Evolutionary conservation across 2,329 filamentous ascomycete genomes (phyloP), one percentile per base, ranked within the genome.

Genomic region (Aspergillus clavatus): DNA sequence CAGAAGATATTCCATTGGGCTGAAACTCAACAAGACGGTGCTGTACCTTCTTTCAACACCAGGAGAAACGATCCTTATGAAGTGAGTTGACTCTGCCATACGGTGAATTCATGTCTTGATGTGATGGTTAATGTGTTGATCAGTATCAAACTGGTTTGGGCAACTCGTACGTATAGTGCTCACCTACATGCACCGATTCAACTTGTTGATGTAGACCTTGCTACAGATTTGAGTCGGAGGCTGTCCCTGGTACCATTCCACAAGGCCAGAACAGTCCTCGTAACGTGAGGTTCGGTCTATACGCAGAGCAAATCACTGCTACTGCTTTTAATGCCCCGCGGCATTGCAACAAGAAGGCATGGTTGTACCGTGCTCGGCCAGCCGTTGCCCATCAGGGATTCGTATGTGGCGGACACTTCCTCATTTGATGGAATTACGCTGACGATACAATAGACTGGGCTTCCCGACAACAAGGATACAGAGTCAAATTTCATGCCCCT

Each of bases 311-410:
- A 59, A 69, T 81, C 4, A 80, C 77, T n/a, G 78, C 77, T 14
- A 80, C 77, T 2, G 76, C 78, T 19, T 82, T 82, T 59, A 76
- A 78, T 33, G 77, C 78, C 11, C 78, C 78, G 5, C 70, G 78
- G 31, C 68, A 74, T 55, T 70, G 74, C 57, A 80, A 80, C 60
- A 74, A 78, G 59, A 78, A 81, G 56, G 71, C 77, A 48, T 81
- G 78, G 78, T 67, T 81, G 14, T 80, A 81, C 54, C 73, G 78
- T 27, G 74, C 77, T 47, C 68, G 78, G 1, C 77, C 78, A 5
- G 76, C 78, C 3, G 76, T 76, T 37, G 74, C 74, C 7, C 78
- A 81, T 61, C 70, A 73, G 42, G 72, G 75, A 56, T 80, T 80
- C 53, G 63, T 66, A 65, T 29, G 60, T 49, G 14, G 29, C 7